These are phyloP conservation scores for Volvox africanus DNA, from an alignment of 139 green algal genomes.

Conservation along the genomic window DNA sequence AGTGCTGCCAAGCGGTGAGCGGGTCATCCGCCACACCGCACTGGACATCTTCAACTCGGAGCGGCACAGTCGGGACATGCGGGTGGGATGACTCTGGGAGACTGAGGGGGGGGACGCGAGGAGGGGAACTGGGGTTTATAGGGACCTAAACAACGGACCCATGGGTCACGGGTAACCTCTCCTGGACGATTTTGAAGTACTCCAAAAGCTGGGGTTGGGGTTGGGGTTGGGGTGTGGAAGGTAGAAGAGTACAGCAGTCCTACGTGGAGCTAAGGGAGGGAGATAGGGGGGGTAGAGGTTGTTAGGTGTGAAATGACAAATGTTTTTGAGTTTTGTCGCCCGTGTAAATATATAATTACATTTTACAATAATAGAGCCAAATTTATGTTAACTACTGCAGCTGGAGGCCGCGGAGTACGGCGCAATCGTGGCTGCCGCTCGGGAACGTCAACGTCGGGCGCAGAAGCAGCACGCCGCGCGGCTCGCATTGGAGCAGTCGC, in stretches of 20 bases:
- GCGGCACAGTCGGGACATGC: neutral
- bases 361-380: too few species aligned
- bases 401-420: neutral
- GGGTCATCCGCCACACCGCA: slow-evolving; percentile 40
- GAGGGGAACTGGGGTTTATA: too few species aligned
- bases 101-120: neutral
- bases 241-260: too few species aligned
- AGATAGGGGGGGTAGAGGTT: too few species aligned
- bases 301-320: too few species aligned
- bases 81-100: neutral
- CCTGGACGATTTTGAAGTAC: neutral
- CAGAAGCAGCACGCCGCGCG: slow-evolving; percentile 33
- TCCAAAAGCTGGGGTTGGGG: neutral
- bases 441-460: neutral
- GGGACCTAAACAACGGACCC: neutral
- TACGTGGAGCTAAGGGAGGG: too few species aligned
- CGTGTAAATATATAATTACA: too few species aligned
- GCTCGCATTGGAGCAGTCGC: slow-evolving; percentile 15
- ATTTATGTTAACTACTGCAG: too few species aligned
- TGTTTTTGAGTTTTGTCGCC: too few species aligned
- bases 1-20: slow-evolving; percentile 39
- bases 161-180: neutral
- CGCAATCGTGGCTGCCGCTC: neutral
- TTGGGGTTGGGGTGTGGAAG: too few species aligned
- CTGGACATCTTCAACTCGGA: slow-evolving; percentile 14